Conservation (phyloP, 2,329 filamentous ascomycete genomes). For the Diaporthe citriasiana region DNA sequence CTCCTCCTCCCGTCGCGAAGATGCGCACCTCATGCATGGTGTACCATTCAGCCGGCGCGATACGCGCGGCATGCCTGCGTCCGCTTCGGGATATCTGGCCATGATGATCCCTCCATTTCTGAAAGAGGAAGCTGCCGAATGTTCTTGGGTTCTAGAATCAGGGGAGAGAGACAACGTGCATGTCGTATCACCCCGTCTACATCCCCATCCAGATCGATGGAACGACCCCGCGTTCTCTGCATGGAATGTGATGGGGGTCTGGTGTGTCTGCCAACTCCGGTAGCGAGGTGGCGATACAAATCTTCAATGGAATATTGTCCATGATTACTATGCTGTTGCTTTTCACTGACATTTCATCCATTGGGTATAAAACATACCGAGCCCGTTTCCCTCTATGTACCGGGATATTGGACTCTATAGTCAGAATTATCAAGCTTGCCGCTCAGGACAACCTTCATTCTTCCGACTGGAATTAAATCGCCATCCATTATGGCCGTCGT, state of each 20-base stretch:
- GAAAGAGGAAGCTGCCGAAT: constrained; percentile 32
- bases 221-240: not conserved
- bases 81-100: not conserved
- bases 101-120: not conserved
- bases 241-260: too few relatives aligned
- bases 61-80: constrained; percentile 3
- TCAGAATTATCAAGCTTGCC: not conserved
- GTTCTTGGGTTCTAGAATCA: not conserved
- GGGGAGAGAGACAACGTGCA: constrained; percentile 18
- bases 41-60: not conserved
- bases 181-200: not conserved
- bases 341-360: not conserved
- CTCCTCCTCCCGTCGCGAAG: too few relatives aligned
- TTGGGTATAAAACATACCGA: not conserved
- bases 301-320: not conserved
- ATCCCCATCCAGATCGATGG: not conserved
- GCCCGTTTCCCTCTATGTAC: not conserved
- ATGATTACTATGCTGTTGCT: not conserved
- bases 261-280: not conserved
- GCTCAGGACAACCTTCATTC: not conserved
- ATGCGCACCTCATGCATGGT: not conserved
- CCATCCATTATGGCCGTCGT: constrained; percentile 22
- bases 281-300: not conserved
- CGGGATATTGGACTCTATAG: too few relatives aligned
- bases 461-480: not conserved